A percentile compares a stretch with the other conserved stretches of the same genome.
Conservation (phyloP, 208 protist species). For the Leishmania gerbilli region DNA sequence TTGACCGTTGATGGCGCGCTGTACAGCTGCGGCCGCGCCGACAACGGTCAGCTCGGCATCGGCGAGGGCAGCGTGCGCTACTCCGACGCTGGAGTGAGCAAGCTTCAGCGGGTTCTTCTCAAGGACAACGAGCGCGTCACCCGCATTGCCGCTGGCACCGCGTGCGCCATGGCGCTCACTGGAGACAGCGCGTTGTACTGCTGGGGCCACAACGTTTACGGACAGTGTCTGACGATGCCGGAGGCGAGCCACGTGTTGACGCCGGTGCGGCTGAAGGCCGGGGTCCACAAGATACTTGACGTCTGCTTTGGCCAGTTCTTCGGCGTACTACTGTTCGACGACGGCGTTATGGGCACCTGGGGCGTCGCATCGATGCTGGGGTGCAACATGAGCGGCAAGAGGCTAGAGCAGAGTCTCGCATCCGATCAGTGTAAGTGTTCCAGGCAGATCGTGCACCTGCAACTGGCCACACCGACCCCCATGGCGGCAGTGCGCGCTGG, state of each 20-base stretch:
- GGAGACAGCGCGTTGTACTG: conserved; percentile 45
- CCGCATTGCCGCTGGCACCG: conserved; percentile 44
- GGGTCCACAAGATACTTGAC: conserved; percentile 33
- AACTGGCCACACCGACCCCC: background rate
- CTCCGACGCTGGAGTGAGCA: conserved; percentile 13
- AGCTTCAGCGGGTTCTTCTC: conserved; percentile 36
- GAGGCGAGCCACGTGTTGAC: conserved; percentile 21
- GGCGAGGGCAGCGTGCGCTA: conserved; percentile 23
- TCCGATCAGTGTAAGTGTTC: conserved; percentile 35
- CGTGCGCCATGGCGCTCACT: conserved; percentile 46
- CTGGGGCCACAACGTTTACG: conserved; percentile 78
- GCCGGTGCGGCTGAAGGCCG: conserved; percentile 38
- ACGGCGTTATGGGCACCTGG: conserved; percentile 65
- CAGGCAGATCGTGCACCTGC: conserved; percentile 35
- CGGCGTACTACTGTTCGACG: conserved; percentile 46
- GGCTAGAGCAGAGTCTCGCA: conserved; percentile 33
- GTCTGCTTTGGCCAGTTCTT: conserved; percentile 60
- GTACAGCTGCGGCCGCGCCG: conserved; percentile 70
- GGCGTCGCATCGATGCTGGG: conserved; percentile 58
- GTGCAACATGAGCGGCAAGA: conserved; percentile 16
- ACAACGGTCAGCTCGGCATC: conserved; percentile 62
- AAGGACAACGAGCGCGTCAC: conserved; percentile 39
- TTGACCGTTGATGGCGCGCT: conserved; percentile 57
- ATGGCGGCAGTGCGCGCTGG: conserved; percentile 49
- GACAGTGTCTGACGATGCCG: conserved; percentile 59